phyloP scores from a whole-genome alignment of 2,329 filamentous ascomycete species.

The Chaetomium strumarium region DNA sequence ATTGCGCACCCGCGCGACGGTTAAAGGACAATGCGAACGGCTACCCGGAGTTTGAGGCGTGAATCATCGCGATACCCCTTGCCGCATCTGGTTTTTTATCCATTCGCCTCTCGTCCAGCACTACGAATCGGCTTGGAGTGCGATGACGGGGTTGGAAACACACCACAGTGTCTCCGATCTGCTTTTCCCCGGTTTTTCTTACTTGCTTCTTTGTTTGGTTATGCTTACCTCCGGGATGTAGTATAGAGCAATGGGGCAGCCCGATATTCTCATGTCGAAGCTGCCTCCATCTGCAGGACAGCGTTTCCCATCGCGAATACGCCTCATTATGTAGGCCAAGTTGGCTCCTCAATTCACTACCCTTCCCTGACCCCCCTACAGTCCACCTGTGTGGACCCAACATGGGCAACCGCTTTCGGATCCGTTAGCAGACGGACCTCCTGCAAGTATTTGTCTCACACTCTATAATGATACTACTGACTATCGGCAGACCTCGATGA shows the following conservation, averaged over 20 bases:
- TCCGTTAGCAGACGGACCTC: not conserved
- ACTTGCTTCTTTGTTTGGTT: not conserved
- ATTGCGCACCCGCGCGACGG: not conserved
- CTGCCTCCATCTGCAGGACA: slow-evolving; percentile 11
- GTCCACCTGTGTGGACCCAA: slow-evolving; percentile 16
- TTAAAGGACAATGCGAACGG: not conserved
- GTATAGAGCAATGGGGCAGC: slow-evolving; percentile 17
- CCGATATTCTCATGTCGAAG: slow-evolving; percentile 12
- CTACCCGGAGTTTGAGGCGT: slow-evolving; percentile 9
- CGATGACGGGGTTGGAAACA: not conserved
- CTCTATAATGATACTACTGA: not conserved
- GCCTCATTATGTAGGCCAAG: slow-evolving; percentile 18
- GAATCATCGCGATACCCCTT: slow-evolving; percentile 19
- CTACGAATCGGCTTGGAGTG: not conserved
- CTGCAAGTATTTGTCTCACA: not conserved
- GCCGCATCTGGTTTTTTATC: not conserved
- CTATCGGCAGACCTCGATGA: slow-evolving; percentile 4
- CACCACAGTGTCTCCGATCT: not conserved
- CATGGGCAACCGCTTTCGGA: slow-evolving; percentile 2
- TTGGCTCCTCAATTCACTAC: slow-evolving; percentile 19
- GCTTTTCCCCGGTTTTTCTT: not conserved
- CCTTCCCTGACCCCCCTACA: not conserved
- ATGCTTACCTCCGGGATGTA: slow-evolving; percentile 16
- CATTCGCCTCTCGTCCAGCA: not conserved
- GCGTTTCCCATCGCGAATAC: not conserved